Base-by-base conservation (phyloP, 2,329 filamentous ascomycete genomes). In the Colletotrichum plurivorum region DNA sequence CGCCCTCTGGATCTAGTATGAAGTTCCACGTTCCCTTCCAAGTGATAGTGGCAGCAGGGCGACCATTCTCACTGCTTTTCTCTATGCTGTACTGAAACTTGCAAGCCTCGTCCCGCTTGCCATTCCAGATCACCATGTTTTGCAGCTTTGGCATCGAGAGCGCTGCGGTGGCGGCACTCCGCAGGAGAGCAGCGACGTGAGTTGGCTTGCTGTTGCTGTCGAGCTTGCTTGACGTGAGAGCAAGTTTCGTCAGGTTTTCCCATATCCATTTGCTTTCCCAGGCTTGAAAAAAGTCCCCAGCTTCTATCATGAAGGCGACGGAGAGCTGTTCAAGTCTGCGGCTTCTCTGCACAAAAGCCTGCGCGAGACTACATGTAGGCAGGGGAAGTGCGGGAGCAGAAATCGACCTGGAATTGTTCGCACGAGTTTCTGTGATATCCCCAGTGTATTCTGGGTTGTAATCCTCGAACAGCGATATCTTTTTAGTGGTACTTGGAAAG, bases 51-150 rank as follows among this genome's bases (percentile, higher is more conserved):
- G 25, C n/a, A 22, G 22, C 22, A 22, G 22, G 22, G 22, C 22
- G 22, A 4, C 22, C 22, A 22, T 22, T 22, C 22, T 22, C 22
- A 7, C 4, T 15, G 22, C 31, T 25, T 10, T 31, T 2, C 16
- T n/a, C 31, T 20, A 7, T 27, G 16, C 27, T 72, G 70, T 78
- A 79, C 66, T 78, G 77, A 57, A 81, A 78, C 16, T 76, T 76
- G 70, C 74, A 79, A 18, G 77, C 77, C 67, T 77, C 52, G 20
- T 36, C 74, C 46, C 67, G 74, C 41, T 53, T 60, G 53, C 76
- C 75, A 69, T 80, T 77, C 78, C 78, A 80, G 25, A 80, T 69
- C 60, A 77, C 76, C 52, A 81, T 64, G 3, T 73, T 78, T 18
- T 75, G 73, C 49, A 81, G 13, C 56, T 71, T 73, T 15, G 77